phyloP scores from a whole-genome alignment of 1,139 yeast genomes.

The Suhomyces chickasaworum region DNA sequence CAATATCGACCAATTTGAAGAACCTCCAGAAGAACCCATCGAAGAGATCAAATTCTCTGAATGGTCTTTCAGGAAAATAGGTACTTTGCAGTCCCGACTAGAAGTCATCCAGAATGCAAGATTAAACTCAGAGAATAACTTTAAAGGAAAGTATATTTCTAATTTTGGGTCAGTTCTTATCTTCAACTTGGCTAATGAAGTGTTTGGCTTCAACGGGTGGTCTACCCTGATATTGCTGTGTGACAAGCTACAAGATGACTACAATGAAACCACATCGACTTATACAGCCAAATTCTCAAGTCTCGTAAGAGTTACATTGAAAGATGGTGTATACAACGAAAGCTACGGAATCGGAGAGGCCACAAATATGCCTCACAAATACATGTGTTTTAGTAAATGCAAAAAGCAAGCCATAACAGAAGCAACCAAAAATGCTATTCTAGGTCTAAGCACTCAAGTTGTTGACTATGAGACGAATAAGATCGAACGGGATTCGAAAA shows the following conservation, averaged over 20 bases:
- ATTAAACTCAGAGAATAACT: slow-evolving; percentile 14
- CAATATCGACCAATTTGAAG: slow-evolving; percentile 22
- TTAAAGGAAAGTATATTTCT: slow-evolving; percentile 12
- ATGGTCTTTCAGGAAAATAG: slow-evolving; percentile 39
- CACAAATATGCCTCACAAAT: slow-evolving; percentile 34
- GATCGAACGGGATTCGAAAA: slow-evolving; percentile 2
- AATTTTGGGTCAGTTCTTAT: slow-evolving; percentile 29
- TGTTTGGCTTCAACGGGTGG: slow-evolving; percentile 74
- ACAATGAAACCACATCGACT: slow-evolving; percentile 18
- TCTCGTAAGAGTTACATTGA: slow-evolving; percentile 41
- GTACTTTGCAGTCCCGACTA: slow-evolving; percentile 38
- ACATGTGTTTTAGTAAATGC: slow-evolving; percentile 43
- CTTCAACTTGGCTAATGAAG: slow-evolving; percentile 58
- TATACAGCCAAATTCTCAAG: slow-evolving; percentile 30
- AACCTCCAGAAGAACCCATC: slow-evolving; percentile 10
- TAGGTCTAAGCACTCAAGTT: slow-evolving; percentile 30
- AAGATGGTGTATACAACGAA: slow-evolving; percentile 51
- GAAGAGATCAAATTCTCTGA: slow-evolving; percentile 10
- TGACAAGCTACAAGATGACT: slow-evolving; percentile 25
- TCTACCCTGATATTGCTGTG: slow-evolving; percentile 46
- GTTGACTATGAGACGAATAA: slow-evolving; percentile 21
- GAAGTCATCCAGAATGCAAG: slow-evolving; percentile 29
- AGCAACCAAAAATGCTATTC: slow-evolving; percentile 45
- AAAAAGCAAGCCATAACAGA: slow-evolving; percentile 57
- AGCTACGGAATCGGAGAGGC: slow-evolving; percentile 46